phyloP scores from a whole-genome alignment of 2,329 filamentous ascomycete genomes.

The Exserohilum rostratum region DNA sequence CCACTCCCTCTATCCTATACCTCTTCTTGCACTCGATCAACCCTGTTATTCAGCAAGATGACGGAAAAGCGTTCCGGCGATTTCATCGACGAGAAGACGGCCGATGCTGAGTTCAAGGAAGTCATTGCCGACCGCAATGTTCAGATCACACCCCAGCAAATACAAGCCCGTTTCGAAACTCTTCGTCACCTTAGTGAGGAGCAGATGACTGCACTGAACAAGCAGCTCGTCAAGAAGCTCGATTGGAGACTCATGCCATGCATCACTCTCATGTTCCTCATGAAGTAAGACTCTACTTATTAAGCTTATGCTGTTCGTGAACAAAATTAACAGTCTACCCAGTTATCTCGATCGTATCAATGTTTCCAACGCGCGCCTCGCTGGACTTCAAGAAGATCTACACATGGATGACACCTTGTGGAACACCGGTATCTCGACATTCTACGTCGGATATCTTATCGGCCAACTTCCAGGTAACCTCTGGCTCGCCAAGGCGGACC shows the following conservation, averaged over 20 bases:
- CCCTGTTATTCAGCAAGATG: constrained; percentile 8
- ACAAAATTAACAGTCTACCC: constrained; percentile 10
- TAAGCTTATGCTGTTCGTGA: not conserved
- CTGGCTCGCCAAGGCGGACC: constrained; percentile 51
- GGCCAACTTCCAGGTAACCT: constrained; percentile 57
- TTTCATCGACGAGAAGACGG: constrained; percentile 18
- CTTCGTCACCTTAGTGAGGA: constrained; percentile 31
- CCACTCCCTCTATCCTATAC: not conserved
- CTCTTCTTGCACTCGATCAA: not conserved
- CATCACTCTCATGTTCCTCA: constrained; percentile 41
- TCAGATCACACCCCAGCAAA: constrained; percentile 33
- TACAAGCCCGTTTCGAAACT: constrained; percentile 35
- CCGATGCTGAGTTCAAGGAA: constrained; percentile 25
- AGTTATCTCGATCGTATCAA: constrained; percentile 51
- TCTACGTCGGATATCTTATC: constrained; percentile 56
- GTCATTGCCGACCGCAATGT: constrained; percentile 9
- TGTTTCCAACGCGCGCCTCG: constrained; percentile 48
- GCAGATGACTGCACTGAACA: constrained; percentile 37
- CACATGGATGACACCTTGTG: constrained; percentile 41
- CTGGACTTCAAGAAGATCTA: constrained; percentile 48
- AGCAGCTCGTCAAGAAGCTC: constrained; percentile 31
- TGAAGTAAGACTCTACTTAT: constrained; percentile 26
- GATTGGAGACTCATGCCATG: constrained; percentile 41
- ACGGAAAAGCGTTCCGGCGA: constrained; percentile 9
- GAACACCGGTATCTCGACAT: constrained; percentile 51